A percentile compares a stretch with the other conserved stretches of the same genome.
phyloP scores from a whole-genome alignment of 352 stramenopile genomes.

The Phytophthora foliorum region DNA sequence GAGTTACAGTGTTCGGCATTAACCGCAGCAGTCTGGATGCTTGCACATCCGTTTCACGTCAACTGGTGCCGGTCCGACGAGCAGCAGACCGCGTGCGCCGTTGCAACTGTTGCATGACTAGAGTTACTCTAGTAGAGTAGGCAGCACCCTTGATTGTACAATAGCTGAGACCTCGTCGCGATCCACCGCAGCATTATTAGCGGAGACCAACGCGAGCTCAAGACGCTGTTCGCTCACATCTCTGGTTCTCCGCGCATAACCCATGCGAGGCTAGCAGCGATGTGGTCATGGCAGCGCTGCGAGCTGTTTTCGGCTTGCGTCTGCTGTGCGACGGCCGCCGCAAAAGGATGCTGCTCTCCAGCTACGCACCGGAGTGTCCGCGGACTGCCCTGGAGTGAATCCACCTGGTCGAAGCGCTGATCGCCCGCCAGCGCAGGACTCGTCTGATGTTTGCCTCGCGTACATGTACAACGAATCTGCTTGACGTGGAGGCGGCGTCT shows the following conservation, averaged over 20 bases:
- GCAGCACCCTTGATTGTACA: slow-evolving; percentile 16
- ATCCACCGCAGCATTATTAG: not conserved
- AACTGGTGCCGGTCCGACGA: slow-evolving; percentile 20
- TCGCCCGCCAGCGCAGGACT: slow-evolving; percentile 21
- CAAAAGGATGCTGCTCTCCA: slow-evolving; percentile 10
- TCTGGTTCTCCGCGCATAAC: slow-evolving; percentile 3
- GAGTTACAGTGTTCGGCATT: slow-evolving; percentile 13
- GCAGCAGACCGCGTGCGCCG: slow-evolving; percentile 15
- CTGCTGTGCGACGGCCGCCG: slow-evolving; percentile 1
- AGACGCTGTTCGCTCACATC: not conserved
- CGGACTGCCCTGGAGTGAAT: slow-evolving; percentile 22
- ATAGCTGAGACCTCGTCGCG: slow-evolving; percentile 15
- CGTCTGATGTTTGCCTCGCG: slow-evolving; percentile 18
- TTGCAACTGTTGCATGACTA: slow-evolving; percentile 11
- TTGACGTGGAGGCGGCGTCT: slow-evolving; percentile 23
- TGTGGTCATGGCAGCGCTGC: slow-evolving; percentile 1
- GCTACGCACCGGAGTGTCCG: not conserved
- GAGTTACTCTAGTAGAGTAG: too few species aligned
- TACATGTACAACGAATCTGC: slow-evolving; percentile 21
- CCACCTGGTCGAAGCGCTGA: slow-evolving; percentile 38
- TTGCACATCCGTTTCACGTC: slow-evolving; percentile 28
- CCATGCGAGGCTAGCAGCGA: slow-evolving; percentile 21
- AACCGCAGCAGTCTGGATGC: not conserved
- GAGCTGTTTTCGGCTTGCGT: not conserved
- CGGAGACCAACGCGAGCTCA: not conserved